Evolutionary conservation across 2,329 filamentous ascomycete species (phyloP).

Genomic region (Penicillium olsonii): DNA sequence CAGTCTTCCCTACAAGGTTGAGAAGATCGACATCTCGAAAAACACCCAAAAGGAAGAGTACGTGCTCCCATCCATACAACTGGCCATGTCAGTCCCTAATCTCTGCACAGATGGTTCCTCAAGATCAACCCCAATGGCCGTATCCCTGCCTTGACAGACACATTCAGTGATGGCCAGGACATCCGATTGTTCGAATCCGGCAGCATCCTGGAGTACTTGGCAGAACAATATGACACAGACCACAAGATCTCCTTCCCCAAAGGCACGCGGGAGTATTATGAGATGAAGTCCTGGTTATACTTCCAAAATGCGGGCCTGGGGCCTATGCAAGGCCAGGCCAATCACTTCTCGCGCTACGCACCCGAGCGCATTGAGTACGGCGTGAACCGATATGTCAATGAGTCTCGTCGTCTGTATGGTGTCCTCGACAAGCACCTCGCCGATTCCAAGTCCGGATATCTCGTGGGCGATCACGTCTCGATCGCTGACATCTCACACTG

Average conservation of each 20-base stretch:
- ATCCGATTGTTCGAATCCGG: slow-evolving; percentile 83
- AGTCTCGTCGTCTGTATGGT: slow-evolving; percentile 78
- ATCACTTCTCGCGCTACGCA: slow-evolving; percentile 82
- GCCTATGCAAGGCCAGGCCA: slow-evolving; percentile 81
- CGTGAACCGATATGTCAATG: slow-evolving; percentile 78
- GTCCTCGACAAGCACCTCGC: slow-evolving; percentile 72
- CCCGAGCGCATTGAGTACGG: slow-evolving; percentile 81
- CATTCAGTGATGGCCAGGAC: slow-evolving; percentile 68
- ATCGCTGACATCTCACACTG: slow-evolving; percentile 76
- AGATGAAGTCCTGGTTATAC: slow-evolving; percentile 76
- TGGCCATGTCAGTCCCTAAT: slow-evolving; percentile 7
- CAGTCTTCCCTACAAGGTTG: slow-evolving; percentile 72
- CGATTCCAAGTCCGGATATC: slow-evolving; percentile 51
- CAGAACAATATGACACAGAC: slow-evolving; percentile 77
- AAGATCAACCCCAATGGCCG: slow-evolving; percentile 91
- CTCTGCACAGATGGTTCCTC: slow-evolving; percentile 68
- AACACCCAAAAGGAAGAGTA: slow-evolving; percentile 74
- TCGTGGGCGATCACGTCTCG: slow-evolving; percentile 51
- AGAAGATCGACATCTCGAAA: slow-evolving; percentile 69
- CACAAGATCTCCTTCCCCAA: slow-evolving; percentile 79
- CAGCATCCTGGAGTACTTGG: slow-evolving; percentile 80
- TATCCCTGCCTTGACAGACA: slow-evolving; percentile 85
- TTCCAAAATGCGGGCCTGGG: slow-evolving; percentile 80
- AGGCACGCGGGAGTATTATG: slow-evolving; percentile 73
- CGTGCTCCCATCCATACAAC: slow-evolving; percentile 2